These are phyloP conservation scores for Entoloma clypeatum DNA, from an alignment of 1,284 basidiomycete species.

Conservation along the genomic window DNA sequence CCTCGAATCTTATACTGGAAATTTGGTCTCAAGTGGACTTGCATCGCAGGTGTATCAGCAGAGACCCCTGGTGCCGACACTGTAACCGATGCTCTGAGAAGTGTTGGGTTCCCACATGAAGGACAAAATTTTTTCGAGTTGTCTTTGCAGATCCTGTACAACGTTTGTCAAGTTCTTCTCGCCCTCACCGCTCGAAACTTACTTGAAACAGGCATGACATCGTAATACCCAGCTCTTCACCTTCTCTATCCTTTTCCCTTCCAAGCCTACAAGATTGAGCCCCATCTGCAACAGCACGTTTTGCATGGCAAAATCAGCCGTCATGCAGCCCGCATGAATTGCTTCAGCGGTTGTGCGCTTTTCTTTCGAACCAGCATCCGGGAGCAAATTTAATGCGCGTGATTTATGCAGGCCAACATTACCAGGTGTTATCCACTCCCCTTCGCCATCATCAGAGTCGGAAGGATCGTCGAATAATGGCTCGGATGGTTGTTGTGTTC, in stretches of 20 bases:
- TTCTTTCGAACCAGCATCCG: conserved; percentile 41
- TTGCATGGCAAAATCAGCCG: conserved; percentile 99
- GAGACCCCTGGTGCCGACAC: conserved; percentile 64
- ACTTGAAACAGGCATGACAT: conserved; percentile 99
- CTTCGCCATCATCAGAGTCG: conserved; percentile 79
- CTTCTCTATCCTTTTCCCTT: conserved; percentile 86
- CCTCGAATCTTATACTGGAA: conserved; percentile 94
- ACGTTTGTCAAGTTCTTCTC: conserved; percentile 4
- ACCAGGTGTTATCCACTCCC: conserved; percentile 95
- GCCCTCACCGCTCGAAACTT: conserved; percentile 32
- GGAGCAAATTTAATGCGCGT: conserved; percentile 77
- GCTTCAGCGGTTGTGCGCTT: conserved; percentile 43
- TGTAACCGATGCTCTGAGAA: conserved; percentile 90
- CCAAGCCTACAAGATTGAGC: conserved; percentile 85
- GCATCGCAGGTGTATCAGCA: conserved; percentile 59
- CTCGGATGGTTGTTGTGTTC: conserved; percentile 32
- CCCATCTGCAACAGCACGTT: conserved; percentile 97
- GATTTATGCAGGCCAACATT: conserved; percentile 91
- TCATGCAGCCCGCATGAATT: conserved; percentile 85
- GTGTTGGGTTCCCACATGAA: conserved; percentile 91
- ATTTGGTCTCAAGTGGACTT: conserved; percentile 89
- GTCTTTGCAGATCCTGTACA: conserved; percentile 89
- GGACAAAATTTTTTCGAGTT: conserved; percentile 95
- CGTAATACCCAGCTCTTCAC: conserved; percentile 96
- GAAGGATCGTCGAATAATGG: conserved; percentile 68